Evolutionary conservation across 2,329 filamentous ascomycete genomes (phyloP).

Genomic region (Phialophora expanda): DNA sequence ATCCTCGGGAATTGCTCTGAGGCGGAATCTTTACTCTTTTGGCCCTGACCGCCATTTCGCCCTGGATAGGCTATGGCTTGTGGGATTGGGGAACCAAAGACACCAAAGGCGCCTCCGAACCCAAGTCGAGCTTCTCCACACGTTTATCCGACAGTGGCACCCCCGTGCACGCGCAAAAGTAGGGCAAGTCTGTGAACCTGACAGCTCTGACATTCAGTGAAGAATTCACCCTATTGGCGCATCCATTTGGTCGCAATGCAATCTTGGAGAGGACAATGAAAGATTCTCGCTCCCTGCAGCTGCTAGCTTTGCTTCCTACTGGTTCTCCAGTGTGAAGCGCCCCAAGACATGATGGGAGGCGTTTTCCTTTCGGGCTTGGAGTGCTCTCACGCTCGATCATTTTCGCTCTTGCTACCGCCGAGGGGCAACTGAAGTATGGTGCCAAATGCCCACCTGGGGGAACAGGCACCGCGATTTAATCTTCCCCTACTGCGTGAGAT

Average conservation of each 20-base stretch:
- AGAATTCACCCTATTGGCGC: conserved; percentile 23
- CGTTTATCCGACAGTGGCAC: conserved; percentile 21
- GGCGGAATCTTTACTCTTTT: conserved; percentile 11
- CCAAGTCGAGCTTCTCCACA: conserved; percentile 25
- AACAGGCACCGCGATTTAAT: not conserved
- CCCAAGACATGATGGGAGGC: conserved; percentile 10
- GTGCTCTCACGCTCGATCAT: conserved; percentile 4
- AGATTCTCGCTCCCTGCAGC: conserved; percentile 20
- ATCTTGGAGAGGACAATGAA: conserved; percentile 9
- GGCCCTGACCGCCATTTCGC: conserved; percentile 33
- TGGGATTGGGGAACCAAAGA: conserved; percentile 25
- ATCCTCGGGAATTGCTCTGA: not conserved
- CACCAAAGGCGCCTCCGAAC: conserved; percentile 7
- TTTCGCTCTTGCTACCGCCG: conserved; percentile 16
- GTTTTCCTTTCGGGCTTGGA: conserved; percentile 12
- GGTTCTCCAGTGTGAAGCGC: not conserved
- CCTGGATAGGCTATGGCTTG: conserved; percentile 3
- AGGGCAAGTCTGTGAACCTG: not conserved
- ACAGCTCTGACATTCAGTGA: conserved; percentile 14
- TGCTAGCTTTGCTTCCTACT: conserved; percentile 1
- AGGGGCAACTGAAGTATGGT: conserved; percentile 15
- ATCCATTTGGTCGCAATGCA: conserved; percentile 12
- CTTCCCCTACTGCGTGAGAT: not conserved
- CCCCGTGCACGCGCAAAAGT: conserved; percentile 5
- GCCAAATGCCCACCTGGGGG: not conserved